A percentile compares a stretch with the other conserved stretches of the same genome.
Conservation (phyloP, 352 stramenopile species). For the Halophytophthora polymorphica region DNA sequence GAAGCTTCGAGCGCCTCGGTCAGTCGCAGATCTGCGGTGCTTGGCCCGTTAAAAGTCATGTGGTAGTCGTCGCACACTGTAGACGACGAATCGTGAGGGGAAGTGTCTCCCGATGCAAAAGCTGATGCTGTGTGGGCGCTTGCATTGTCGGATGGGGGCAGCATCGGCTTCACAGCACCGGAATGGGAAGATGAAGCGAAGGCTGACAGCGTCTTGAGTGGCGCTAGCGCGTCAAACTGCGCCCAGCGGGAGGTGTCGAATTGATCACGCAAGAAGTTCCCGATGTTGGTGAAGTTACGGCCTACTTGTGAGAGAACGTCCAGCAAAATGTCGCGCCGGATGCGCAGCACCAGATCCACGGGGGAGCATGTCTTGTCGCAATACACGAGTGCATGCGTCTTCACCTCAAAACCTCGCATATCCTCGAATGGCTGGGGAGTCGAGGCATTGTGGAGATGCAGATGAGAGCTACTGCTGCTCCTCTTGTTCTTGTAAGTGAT, state of each 20-base stretch:
- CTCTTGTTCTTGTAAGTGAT: conserved; percentile 85
- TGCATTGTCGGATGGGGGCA: background rate
- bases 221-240: conserved; percentile 61
- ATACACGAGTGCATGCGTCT: conserved; percentile 84
- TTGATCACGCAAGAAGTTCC: conserved; percentile 76
- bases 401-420: conserved; percentile 83
- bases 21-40: background rate
- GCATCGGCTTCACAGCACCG: conserved; percentile 14
- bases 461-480: conserved; percentile 13
- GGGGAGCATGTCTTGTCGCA: conserved; percentile 85
- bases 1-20: conserved; percentile 4
- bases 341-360: conserved; percentile 62
- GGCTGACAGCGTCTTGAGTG: conserved; percentile 46
- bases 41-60: background rate
- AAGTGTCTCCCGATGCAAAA: conserved; percentile 2
- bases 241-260: conserved; percentile 71
- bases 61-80: too few relatives aligned
- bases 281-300: conserved; percentile 86
- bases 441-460: conserved; percentile 12
- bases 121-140: background rate
- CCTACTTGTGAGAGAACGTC: conserved; percentile 83
- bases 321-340: conserved; percentile 76
- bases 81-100: too few relatives aligned
- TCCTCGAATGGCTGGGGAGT: conserved; percentile 68
- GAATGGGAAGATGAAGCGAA: conserved; percentile 21